Evolutionary conservation across 2,329 filamentous ascomycete species (phyloP).

Genomic region (Colletotrichum chlorophyti): DNA sequence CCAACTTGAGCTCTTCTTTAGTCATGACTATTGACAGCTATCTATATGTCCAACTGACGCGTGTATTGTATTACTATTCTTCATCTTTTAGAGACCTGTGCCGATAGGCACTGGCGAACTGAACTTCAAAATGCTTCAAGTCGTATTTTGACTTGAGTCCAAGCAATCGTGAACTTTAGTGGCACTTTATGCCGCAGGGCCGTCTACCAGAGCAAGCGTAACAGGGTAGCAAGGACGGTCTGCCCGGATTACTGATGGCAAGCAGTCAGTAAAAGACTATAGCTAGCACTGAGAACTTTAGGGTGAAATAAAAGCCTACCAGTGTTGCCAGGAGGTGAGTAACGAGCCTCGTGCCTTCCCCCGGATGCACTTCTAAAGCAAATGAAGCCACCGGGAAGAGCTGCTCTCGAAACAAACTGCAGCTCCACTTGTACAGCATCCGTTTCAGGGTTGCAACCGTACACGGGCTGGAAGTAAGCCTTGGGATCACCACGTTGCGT

Average conservation of each 20-base stretch:
- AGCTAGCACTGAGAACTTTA: neutral
- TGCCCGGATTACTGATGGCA: neutral
- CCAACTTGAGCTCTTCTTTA: too few species aligned
- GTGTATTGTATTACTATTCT: too few species aligned
- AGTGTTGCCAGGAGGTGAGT: slow-evolving; percentile 46
- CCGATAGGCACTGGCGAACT: too few species aligned
- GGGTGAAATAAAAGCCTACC: slow-evolving; percentile 33
- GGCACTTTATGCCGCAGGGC: neutral
- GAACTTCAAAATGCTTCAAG: too few species aligned
- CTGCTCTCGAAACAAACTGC: slow-evolving; percentile 39
- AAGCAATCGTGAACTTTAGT: too few species aligned
- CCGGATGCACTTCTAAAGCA: slow-evolving; percentile 46
- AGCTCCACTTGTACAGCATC: slow-evolving; percentile 47
- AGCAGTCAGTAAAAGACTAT: neutral
- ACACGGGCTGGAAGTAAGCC: slow-evolving; percentile 47
- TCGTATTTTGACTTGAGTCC: too few species aligned
- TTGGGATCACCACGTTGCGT: slow-evolving; percentile 50
- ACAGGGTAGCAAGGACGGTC: slow-evolving; percentile 17
- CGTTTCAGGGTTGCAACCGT: slow-evolving; percentile 49
- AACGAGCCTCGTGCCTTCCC: slow-evolving; percentile 48
- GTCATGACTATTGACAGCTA: too few species aligned
- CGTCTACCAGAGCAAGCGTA: neutral
- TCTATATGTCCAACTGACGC: too few species aligned
- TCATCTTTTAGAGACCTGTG: too few species aligned
- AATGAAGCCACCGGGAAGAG: slow-evolving; percentile 42